Evolutionary conservation across 768 basidiomycete genomes (phyloP), one percentile per base, ranked within the genome.

Genomic region (Suillus hirtellus): DNA sequence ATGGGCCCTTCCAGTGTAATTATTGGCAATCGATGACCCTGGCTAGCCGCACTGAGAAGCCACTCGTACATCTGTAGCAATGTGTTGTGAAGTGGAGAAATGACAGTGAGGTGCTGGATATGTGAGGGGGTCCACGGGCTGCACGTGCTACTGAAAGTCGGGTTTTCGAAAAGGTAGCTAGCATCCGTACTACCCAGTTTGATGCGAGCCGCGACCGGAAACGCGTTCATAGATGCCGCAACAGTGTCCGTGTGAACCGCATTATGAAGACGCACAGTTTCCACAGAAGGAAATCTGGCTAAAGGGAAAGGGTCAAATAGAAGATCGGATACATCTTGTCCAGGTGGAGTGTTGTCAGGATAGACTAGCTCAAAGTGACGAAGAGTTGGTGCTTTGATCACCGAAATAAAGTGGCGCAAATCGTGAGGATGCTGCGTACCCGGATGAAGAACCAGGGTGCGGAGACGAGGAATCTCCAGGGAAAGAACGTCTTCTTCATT

Each of bases 231-330:
- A 34, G 44, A 62, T 62, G 17, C 27, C 1, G 35, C 38, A 43
- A 58, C 11, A 37, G 44, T 38, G 3, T 35, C 49, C 49, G 15
- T 8, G 12, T 38, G 24, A 47, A 53, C 38, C 43, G 40, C n/a
- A 12, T 40, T 50, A 40, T 43, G 50, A 56, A 61, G 40, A 46
- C 38, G 59, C 21, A 40, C 7, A 42, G 35, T 47, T 38, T 64
- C 59, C 53, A 62, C 53, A n/a, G 19, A 40, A 37, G 59, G 31
- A 62, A 60, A 59, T 27, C 21, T 55, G 24, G 50, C 19, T 62
- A 71, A 61, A 49, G 60, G 55, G 9, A 64, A 63, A 59, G 49
- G 61, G 61, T 65, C 38, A 56, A 67, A 56, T 34, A 59, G n/a
- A 52, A 63, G 62, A 53, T 49, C 31, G 19, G 44, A 55, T 55